Percentiles rank a stretch among this genome's conserved stretches.
Conservation (phyloP, 148 eudicot species). For the Salicornia ramosissima region DNA sequence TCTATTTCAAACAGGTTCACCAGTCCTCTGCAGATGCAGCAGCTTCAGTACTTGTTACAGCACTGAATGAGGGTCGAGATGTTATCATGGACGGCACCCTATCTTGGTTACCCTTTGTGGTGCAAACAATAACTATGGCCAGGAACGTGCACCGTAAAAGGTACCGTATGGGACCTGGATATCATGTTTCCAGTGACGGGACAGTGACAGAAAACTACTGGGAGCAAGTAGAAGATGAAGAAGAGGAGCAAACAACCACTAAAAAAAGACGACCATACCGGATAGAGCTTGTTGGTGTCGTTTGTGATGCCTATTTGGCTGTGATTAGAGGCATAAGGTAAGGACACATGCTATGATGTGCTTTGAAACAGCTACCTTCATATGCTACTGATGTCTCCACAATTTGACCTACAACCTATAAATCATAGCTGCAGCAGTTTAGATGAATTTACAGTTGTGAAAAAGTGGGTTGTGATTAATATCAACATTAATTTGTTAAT, state of each 20-base stretch:
- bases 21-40: constrained; percentile 99
- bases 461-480: neutral
- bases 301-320: constrained; percentile 95
- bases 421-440: neutral
- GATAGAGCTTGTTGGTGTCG: constrained; percentile 96
- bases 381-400: neutral
- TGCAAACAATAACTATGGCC: constrained; percentile 98
- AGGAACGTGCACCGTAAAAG: constrained; percentile 90
- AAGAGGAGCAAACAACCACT: constrained; percentile 40
- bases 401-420: neutral
- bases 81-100: constrained; percentile 99
- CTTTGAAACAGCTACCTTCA: neutral
- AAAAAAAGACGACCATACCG: constrained; percentile 89
- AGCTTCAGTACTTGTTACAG: constrained; percentile 93
- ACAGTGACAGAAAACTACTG: constrained; percentile 76
- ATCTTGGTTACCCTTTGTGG: constrained; percentile 95
- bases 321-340: constrained; percentile 96
- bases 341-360: neutral
- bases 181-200: constrained; percentile 64
- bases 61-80: constrained; percentile 95
- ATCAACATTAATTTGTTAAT: neutral
- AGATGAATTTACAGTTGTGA: neutral
- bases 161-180: constrained; percentile 97
- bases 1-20: constrained; percentile 61
- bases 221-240: constrained; percentile 82